These are phyloP conservation scores for Mikania micrantha DNA, from an alignment of 129 eudicot species.

Conservation along the genomic window DNA sequence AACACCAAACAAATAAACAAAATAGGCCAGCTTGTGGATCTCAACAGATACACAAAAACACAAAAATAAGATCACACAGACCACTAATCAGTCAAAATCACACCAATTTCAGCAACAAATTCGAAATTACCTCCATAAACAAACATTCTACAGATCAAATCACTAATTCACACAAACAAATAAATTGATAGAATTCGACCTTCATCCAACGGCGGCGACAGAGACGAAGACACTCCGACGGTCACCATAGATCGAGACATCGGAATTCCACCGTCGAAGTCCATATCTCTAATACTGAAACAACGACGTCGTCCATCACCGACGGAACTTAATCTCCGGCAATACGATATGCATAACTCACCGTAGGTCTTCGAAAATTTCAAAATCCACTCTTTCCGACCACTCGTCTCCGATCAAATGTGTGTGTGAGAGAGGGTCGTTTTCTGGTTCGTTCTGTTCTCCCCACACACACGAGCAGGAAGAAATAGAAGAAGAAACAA, in stretches of 20 bases:
- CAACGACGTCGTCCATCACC: conserved; percentile 27
- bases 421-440: conserved; percentile 5
- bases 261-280: conserved; percentile 43
- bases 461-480: conserved; percentile 44
- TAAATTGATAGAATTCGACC: conserved; percentile 13
- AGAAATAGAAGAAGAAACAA: conserved; percentile 35
- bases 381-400: neutral
- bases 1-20: neutral
- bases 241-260: conserved; percentile 37
- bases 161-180: neutral
- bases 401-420: conserved; percentile 19
- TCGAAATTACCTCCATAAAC: conserved; percentile 1
- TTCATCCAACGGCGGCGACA: conserved; percentile 35
- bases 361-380: neutral
- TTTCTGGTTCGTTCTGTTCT: conserved; percentile 36
- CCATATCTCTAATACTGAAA: conserved; percentile 23
- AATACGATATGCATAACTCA: neutral
- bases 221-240: conserved; percentile 27
- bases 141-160: neutral
- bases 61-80: conserved; percentile 13
- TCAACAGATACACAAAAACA: neutral
- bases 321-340: conserved; percentile 23
- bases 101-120: conserved; percentile 14
- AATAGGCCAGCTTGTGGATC: neutral
- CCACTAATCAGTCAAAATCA: conserved; percentile 2